A percentile compares a stretch with the other conserved stretches of the same genome.
These are phyloP conservation scores for Solanum dulcamara DNA, from an alignment of 257 asterid species.

Conservation along the genomic window DNA sequence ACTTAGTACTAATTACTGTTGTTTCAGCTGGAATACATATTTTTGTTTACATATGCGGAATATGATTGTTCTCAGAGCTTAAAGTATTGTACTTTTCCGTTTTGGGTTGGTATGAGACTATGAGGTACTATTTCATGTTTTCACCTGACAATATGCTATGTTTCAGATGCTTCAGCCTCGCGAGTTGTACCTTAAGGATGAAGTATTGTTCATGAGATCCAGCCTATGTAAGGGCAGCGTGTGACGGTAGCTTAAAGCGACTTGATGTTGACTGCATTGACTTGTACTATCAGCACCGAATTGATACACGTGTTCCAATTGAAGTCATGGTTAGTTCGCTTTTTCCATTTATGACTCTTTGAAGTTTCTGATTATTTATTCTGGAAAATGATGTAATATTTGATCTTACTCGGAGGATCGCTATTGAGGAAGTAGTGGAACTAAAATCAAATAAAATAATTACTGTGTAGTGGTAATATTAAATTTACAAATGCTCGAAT, in stretches of 20 bases:
- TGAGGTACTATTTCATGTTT: background rate
- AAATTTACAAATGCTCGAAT: background rate
- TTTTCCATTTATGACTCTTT: background rate
- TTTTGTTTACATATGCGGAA: background rate
- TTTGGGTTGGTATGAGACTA: background rate
- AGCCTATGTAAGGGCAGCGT: slow-evolving; percentile 17
- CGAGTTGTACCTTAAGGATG: background rate
- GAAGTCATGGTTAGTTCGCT: slow-evolving; percentile 23
- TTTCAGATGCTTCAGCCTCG: background rate
- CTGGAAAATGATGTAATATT: background rate
- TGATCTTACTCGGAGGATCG: background rate
- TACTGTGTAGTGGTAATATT: background rate
- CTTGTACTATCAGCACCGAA: slow-evolving; percentile 26
- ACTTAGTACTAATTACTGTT: background rate
- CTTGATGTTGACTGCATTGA: slow-evolving; percentile 24
- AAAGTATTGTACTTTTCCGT: background rate
- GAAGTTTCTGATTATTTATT: background rate
- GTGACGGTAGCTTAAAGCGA: slow-evolving; percentile 32
- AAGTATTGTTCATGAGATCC: slow-evolving; percentile 4
- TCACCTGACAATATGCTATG: background rate
- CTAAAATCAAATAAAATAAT: background rate
- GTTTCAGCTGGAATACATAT: background rate
- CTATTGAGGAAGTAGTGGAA: background rate
- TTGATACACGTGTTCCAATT: slow-evolving; percentile 23
- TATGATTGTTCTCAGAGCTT: background rate